These are phyloP conservation scores for Ananas comosus DNA, from an alignment of 176 grass and related monocot genomes.

Conservation along the genomic window DNA sequence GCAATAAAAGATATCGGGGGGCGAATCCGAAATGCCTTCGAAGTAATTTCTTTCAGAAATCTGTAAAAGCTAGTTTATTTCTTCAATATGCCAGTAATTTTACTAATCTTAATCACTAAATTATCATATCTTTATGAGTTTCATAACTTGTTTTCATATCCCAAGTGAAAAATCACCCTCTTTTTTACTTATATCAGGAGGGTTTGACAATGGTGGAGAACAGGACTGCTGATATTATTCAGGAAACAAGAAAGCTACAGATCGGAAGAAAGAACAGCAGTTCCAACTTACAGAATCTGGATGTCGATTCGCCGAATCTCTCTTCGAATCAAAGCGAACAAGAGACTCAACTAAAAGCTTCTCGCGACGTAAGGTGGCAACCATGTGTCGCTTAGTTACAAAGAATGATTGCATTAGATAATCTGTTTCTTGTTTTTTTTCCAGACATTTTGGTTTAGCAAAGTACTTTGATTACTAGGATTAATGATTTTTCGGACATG, in stretches of 20 bases:
- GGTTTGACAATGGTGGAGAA: slow-evolving; percentile 33
- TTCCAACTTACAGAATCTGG: slow-evolving; percentile 31
- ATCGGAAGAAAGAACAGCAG: slow-evolving; percentile 55
- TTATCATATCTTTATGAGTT: neutral
- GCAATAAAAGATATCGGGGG: slow-evolving; percentile 66
- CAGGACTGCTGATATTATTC: slow-evolving; percentile 21
- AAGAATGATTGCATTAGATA: neutral
- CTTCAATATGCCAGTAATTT: neutral
- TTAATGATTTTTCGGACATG: too few relatives aligned
- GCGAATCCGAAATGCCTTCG: slow-evolving; percentile 65
- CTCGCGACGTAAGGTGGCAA: slow-evolving; percentile 74
- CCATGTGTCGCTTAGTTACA: neutral
- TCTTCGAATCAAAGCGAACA: slow-evolving; percentile 31
- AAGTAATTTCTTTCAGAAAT: slow-evolving; percentile 27
- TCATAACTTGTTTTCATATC: neutral
- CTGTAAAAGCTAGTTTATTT: neutral
- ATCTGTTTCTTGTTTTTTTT: too few relatives aligned
- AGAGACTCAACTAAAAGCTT: slow-evolving; percentile 74
- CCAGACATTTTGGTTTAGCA: too few relatives aligned
- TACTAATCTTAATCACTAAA: too few relatives aligned
- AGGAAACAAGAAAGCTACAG: slow-evolving; percentile 47
- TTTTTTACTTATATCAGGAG: slow-evolving; percentile 27
- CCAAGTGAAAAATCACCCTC: neutral
- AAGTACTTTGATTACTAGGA: too few relatives aligned
- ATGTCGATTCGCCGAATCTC: slow-evolving; percentile 14